Conservation (phyloP, 2,329 filamentous ascomycete genomes). For the Cercospora sesami region DNA sequence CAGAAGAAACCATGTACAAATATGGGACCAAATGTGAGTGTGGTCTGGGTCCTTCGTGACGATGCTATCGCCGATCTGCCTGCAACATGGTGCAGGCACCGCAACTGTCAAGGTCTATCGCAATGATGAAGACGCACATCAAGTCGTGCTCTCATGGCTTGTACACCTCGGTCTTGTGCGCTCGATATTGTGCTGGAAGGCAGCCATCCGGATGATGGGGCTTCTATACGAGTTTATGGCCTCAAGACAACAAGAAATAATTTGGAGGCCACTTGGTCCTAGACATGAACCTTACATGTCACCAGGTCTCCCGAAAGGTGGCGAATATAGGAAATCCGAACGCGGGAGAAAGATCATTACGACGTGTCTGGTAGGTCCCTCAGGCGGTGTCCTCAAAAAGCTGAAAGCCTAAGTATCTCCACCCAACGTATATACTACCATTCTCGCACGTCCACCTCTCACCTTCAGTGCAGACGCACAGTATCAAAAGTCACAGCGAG, state of each 20-base stretch:
- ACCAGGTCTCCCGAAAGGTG: not conserved
- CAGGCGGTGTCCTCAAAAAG: not conserved
- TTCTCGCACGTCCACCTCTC: not conserved
- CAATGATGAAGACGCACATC: not conserved
- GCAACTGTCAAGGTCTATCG: not conserved
- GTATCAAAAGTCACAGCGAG: not conserved
- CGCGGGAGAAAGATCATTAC: not conserved
- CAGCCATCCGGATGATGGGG: too few relatives aligned
- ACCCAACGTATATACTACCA: not conserved
- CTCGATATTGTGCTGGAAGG: too few relatives aligned
- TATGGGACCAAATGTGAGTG: not conserved
- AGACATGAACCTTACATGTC: not conserved
- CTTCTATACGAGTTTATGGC: not conserved
- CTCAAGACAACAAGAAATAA: not conserved
- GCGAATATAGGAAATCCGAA: not conserved
- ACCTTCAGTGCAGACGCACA: not conserved
- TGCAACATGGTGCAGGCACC: not conserved
- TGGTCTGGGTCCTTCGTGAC: not conserved
- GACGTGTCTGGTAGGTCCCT: not conserved
- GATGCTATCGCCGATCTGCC: not conserved
- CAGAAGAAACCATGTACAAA: not conserved
- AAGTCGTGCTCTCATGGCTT: not conserved
- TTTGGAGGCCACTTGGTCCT: not conserved
- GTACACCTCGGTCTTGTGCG: too few relatives aligned
- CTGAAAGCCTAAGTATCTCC: not conserved